These are phyloP conservation scores for Azolla pinnata DNA, from an alignment of 75 land plant species.

Conservation along the genomic window DNA sequence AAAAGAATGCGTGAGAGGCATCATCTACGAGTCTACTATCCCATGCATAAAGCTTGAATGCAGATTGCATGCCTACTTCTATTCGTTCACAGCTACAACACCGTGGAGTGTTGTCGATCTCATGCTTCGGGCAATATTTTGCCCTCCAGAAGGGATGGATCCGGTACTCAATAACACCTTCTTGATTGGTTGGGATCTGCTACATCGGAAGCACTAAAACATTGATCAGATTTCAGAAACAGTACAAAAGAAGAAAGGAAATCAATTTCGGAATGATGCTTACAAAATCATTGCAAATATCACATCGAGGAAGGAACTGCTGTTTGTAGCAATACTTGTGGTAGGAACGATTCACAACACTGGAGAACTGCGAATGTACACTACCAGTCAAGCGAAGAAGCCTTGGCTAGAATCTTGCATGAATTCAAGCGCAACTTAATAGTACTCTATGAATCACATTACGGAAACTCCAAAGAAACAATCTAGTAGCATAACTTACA, in stretches of 20 bases:
- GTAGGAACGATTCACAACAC: slow-evolving; percentile 15
- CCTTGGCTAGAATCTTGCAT: too few species aligned
- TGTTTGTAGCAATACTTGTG: slow-evolving; percentile 30
- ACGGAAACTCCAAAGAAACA: too few species aligned
- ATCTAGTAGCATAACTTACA: too few species aligned
- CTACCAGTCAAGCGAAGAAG: too few species aligned
- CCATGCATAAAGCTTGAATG: neutral
- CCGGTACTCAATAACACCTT: slow-evolving; percentile 30
- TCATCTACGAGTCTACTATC: too few species aligned
- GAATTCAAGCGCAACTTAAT: too few species aligned
- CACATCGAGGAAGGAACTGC: slow-evolving; percentile 28
- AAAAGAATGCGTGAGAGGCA: too few species aligned
- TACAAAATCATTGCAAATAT: slow-evolving; percentile 29
- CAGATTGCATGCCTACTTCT: slow-evolving; percentile 15
- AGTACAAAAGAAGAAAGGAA: slow-evolving; percentile 3
- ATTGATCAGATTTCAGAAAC: neutral
- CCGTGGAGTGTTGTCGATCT: slow-evolving; percentile 25
- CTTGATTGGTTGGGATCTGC: slow-evolving; percentile 31
- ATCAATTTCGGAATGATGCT: neutral
- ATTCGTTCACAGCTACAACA: slow-evolving; percentile 38
- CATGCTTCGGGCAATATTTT: slow-evolving; percentile 32
- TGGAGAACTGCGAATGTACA: slow-evolving; percentile 25
- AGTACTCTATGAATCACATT: too few species aligned
- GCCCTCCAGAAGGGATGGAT: slow-evolving; percentile 34
- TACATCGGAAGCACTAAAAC: slow-evolving; percentile 1